Evolutionary conservation across 805 yeast genomes (phyloP).

Genomic region (Yamadazyma ubonensis): DNA sequence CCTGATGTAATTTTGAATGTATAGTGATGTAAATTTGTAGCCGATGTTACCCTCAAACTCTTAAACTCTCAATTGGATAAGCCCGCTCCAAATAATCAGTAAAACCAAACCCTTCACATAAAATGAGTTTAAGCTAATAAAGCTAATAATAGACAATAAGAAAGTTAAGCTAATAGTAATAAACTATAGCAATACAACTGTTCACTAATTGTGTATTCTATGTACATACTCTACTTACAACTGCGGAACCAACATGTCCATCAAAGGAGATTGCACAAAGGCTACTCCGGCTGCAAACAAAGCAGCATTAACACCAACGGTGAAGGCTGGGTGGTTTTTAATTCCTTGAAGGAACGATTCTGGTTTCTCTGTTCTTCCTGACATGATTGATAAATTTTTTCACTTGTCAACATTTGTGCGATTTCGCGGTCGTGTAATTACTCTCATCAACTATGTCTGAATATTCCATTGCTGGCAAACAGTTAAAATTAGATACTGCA

Average conservation of each 20-base stretch:
- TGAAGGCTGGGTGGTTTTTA: constrained; percentile 62
- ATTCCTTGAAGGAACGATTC: constrained; percentile 47
- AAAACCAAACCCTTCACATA: too few relatives aligned
- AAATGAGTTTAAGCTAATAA: too few relatives aligned
- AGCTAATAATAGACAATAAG: too few relatives aligned
- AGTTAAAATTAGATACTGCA: constrained; percentile 68
- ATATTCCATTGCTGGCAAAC: constrained; percentile 68
- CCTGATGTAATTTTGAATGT: too few relatives aligned
- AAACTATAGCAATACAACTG: background rate
- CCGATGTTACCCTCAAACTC: too few relatives aligned
- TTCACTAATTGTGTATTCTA: constrained; percentile 5
- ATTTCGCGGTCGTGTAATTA: constrained; percentile 5
- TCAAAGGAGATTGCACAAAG: constrained; percentile 72
- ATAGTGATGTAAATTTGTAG: too few relatives aligned
- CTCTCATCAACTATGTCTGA: constrained; percentile 2
- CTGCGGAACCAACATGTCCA: constrained; percentile 83
- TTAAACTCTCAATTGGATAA: too few relatives aligned
- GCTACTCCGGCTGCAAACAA: constrained; percentile 72
- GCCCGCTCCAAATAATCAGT: too few relatives aligned
- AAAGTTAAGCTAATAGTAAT: too few relatives aligned
- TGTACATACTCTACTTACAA: constrained; percentile 26
- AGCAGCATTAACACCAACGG: constrained; percentile 60
- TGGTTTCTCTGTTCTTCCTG: constrained; percentile 22
- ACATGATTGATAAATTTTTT: constrained; percentile 11
- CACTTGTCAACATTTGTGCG: background rate